phyloP scores from a whole-genome alignment of 345 rosid genomes.

The Viola odorata region DNA sequence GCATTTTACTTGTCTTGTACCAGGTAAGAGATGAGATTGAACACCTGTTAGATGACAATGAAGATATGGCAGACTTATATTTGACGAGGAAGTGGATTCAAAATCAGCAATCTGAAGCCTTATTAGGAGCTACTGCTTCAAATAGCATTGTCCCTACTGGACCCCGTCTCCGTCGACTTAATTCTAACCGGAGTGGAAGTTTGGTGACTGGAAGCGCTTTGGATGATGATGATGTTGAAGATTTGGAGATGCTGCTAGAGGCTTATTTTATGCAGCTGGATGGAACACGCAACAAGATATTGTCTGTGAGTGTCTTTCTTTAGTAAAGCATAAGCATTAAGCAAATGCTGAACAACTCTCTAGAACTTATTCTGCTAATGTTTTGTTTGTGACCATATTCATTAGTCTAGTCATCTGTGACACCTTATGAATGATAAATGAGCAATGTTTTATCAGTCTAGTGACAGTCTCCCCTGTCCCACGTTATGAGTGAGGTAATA shows the following conservation, averaged over 20 bases:
- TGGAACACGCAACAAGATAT: constrained; percentile 87
- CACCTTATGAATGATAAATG: too few relatives aligned
- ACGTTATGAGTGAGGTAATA: not conserved
- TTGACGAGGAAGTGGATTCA: constrained; percentile 74
- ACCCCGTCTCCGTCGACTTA: constrained; percentile 33
- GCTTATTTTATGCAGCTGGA: constrained; percentile 95
- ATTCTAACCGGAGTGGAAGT: constrained; percentile 65
- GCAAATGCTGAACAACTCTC: not conserved
- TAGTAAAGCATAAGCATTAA: not conserved
- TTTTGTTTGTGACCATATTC: too few relatives aligned
- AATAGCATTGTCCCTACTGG: constrained; percentile 30
- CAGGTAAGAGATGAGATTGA: constrained; percentile 93
- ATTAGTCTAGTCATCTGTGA: too few relatives aligned
- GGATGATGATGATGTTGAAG: constrained; percentile 71
- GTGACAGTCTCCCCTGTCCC: too few relatives aligned
- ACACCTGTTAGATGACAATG: constrained; percentile 77
- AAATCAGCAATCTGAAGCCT: constrained; percentile 64
- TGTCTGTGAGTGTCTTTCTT: constrained; percentile 50
- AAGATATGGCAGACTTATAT: constrained; percentile 83
- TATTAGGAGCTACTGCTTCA: constrained; percentile 39
- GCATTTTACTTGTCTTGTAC: constrained; percentile 4
- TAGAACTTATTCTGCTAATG: too few relatives aligned
- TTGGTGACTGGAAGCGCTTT: constrained; percentile 40
- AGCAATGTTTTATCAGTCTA: too few relatives aligned
- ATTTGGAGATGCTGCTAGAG: constrained; percentile 87